A percentile compares a stretch with the other conserved stretches of the same genome.
phyloP scores from a whole-genome alignment of 441 rosid genomes.

The Pelargonium myrrhifolium region DNA sequence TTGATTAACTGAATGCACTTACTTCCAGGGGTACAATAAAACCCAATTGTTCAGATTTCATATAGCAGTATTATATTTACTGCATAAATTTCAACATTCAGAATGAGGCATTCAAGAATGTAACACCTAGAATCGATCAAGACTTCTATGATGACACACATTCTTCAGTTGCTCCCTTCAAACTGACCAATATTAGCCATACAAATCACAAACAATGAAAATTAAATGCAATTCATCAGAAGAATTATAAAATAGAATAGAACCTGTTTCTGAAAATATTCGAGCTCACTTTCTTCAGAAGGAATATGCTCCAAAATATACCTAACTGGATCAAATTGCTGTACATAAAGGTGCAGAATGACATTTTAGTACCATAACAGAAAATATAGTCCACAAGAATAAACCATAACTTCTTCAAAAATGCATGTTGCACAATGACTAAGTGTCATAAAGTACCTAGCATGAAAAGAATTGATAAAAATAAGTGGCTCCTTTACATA shows the following conservation, averaged over 20 bases:
- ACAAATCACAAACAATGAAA: background rate
- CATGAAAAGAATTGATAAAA: background rate
- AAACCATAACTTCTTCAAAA: background rate
- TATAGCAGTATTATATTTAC: background rate
- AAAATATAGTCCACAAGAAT: slow-evolving; percentile 3
- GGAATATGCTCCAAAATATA: slow-evolving; percentile 75
- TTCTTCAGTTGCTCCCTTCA: background rate
- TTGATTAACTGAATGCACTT: slow-evolving; percentile 1
- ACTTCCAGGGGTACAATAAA: background rate
- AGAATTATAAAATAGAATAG: slow-evolving; percentile 3
- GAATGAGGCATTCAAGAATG: background rate
- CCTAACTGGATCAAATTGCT: slow-evolving; percentile 84
- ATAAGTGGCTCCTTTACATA: background rate
- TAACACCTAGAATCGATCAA: background rate
- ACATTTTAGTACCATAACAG: background rate
- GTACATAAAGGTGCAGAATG: slow-evolving; percentile 16
- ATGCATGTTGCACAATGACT: background rate
- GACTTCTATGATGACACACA: background rate
- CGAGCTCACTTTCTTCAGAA: slow-evolving; percentile 54
- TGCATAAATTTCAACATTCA: background rate
- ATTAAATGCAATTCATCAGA: background rate
- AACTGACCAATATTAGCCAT: background rate
- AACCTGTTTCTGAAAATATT: slow-evolving; percentile 88
- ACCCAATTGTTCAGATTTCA: background rate
- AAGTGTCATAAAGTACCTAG: background rate